Base-by-base conservation (phyloP, 2,329 filamentous ascomycete species). In the Dothiorella sarmentorum region DNA sequence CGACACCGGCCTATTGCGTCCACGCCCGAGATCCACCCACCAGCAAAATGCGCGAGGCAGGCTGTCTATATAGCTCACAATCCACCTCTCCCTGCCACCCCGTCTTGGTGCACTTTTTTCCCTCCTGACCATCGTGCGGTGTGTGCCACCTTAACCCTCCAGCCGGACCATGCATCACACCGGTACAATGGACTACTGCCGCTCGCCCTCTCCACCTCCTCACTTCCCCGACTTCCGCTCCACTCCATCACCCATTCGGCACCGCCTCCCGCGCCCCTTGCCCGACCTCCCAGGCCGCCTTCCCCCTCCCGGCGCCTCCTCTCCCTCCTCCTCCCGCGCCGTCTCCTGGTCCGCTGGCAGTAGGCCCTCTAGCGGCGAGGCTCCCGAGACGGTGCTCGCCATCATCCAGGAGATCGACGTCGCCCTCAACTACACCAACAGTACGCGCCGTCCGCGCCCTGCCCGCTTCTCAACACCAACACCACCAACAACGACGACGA, bases 381-480 rank as follows among this genome's bases (percentile, higher is more conserved):
- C n/a, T n/a, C 37, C 33, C 4, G 55, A 57, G 15, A 56, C 13
- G 2, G 59, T 66, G 26, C 63, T 63, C 43, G 65, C 65, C 58
- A 61, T 64, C 27, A 61, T 67, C 43, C 58, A 65, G 38, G 64
- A 68, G 35, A 61, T 64, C 10, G 62, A 63, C 53, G 62, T 51
- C 62, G 49, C 57, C 58, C 62, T 62, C 45, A 26, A 56, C 17
- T 52, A 52, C 33, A 52, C 49, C 49, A 52, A 52, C 49, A 52
- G 33, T 20, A 45, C 26, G 24, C 29, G 18, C 13, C 45, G 17
- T 10, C 26, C 24, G 13, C 18, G n/a, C 17, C 13, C 45, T 4
- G 18, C 15, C 31, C 31, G 31, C 10, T 22, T 37, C 33, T 26
- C 38, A n/a, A 20, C 38, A n/a, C 6, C 38, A 42, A 20, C 38